Evolutionary conservation across 768 basidiomycete genomes (phyloP), one percentile per base, ranked within the genome.

Genomic region (Cystofilobasidium macerans): DNA sequence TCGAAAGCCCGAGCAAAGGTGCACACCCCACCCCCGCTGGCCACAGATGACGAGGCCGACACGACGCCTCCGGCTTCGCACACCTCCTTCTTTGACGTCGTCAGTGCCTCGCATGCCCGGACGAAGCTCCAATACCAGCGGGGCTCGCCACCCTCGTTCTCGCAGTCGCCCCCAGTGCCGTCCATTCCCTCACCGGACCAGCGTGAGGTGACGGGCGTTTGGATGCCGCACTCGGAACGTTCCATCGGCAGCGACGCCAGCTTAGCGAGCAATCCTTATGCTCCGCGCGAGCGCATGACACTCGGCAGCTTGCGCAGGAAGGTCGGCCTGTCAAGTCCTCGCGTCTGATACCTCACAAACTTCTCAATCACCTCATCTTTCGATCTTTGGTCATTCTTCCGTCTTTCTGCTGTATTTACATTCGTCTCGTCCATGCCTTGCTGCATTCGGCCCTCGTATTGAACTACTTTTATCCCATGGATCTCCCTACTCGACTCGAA

Each of bases 51-150:
- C n/a, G n/a, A n/a, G n/a, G n/a, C 26, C 13, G 16, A 8, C 28
- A 13, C 51, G 12, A 28, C 51, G 3, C 51, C 51, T 16, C 28
- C 6, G 18, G 26, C 48, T 4, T 51, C 48, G 48, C 48, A 51
- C 24, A 51, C 51, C 13, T 54, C 51, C 28, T 54, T 54, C 51
- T 54, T 54, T 14, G 51, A 54, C 51, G 51, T 20, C 51, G 51
- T 54, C 28, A 12, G 28, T 2, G 26, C 51, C 51, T 54, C 51
- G 28, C 51, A 54, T 16, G 16, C 51, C 18, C 45, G n/a, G 13
- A 8, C 45, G 9, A 54, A 54, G n/a, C 5, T 11, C 8, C 51
- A 18, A 20, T 30, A 54, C 51, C 28, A 54, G 28, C 51, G 11
- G 28, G 48, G n/a, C n/a, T n/a, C n/a, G n/a, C n/a, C 51, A 18